A percentile compares a stretch with the other conserved stretches of the same genome.
These are phyloP conservation scores for Magnaporthiopsis incrustans DNA, from an alignment of 2,329 filamentous ascomycete species.

Conservation along the genomic window DNA sequence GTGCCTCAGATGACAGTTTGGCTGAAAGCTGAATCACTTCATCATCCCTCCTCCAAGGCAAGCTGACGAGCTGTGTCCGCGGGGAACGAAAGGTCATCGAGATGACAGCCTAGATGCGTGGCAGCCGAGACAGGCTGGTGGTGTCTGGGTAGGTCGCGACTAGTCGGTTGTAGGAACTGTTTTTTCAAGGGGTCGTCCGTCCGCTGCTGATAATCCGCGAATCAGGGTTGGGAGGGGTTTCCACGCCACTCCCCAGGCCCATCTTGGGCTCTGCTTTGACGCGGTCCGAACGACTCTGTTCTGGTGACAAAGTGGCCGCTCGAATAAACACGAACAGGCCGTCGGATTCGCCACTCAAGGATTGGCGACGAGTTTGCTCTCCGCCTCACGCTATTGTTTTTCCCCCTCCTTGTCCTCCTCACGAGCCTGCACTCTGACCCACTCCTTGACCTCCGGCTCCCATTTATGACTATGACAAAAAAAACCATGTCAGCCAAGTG, in stretches of 20 bases:
- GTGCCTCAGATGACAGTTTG: not conserved
- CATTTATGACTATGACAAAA: constrained; percentile 46
- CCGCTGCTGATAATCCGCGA: not conserved
- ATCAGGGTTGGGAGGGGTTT: not conserved
- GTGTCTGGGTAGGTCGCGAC: not conserved
- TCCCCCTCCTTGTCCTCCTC: not conserved
- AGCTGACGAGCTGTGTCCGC: not conserved
- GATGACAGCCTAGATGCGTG: not conserved
- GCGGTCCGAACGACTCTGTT: not conserved
- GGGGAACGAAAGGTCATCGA: too few species aligned
- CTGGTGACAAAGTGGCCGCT: not conserved
- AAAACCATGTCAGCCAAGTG: not conserved
- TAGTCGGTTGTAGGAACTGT: not conserved
- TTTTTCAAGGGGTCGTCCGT: not conserved
- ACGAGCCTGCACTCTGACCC: constrained; percentile 37
- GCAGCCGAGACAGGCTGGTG: not conserved
- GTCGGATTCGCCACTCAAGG: not conserved
- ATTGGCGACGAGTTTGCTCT: not conserved
- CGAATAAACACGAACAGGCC: not conserved
- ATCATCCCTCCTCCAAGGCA: not conserved
- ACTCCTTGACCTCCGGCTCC: constrained; percentile 49
- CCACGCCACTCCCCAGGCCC: not conserved
- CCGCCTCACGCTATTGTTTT: not conserved
- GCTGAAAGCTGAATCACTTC: not conserved
- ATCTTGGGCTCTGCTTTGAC: not conserved